phyloP scores from a whole-genome alignment of 129 eudicot species.

The Lonicera japonica region DNA sequence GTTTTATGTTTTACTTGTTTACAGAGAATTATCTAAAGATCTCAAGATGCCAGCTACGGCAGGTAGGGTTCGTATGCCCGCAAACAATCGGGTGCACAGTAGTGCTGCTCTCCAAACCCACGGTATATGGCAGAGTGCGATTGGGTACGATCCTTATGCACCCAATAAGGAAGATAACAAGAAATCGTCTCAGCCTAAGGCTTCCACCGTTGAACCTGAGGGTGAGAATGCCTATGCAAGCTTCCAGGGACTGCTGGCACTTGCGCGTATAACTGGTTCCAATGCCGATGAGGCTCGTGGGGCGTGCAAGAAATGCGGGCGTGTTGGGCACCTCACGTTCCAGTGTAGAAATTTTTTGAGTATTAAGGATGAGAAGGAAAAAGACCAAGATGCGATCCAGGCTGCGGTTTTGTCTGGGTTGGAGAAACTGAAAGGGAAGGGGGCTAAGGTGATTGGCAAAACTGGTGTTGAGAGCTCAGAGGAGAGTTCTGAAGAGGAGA shows the following conservation, averaged over 20 bases:
- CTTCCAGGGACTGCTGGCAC: constrained; percentile 83
- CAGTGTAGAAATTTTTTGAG: constrained; percentile 87
- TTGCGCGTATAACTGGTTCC: constrained; percentile 65
- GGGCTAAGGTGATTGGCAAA: constrained; percentile 27
- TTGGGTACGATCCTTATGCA: constrained; percentile 90
- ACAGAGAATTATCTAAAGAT: constrained; percentile 13
- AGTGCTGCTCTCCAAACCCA: constrained; percentile 96
- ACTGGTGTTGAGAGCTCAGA: constrained; percentile 39
- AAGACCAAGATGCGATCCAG: constrained; percentile 59
- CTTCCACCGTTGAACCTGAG: constrained; percentile 47
- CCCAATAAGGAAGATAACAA: constrained; percentile 75
- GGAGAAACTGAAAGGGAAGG: constrained; percentile 67
- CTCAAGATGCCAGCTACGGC: constrained; percentile 97
- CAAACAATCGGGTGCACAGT: constrained; percentile 94
- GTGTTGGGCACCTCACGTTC: constrained; percentile 87
- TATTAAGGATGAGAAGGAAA: constrained; percentile 57
- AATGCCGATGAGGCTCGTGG: constrained; percentile 91
- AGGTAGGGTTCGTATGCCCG: constrained; percentile 99
- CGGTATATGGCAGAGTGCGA: constrained; percentile 94
- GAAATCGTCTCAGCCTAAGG: constrained; percentile 40
- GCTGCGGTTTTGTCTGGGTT: constrained; percentile 66
- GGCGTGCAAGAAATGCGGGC: constrained; percentile 83
- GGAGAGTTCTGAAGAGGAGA: constrained; percentile 67
- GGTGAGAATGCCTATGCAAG: constrained; percentile 78
- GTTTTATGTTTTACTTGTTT: background rate